Evolutionary conservation across 768 basidiomycete genomes (phyloP), one percentile per base, ranked within the genome.

Genomic region (Lactarius sp.): DNA sequence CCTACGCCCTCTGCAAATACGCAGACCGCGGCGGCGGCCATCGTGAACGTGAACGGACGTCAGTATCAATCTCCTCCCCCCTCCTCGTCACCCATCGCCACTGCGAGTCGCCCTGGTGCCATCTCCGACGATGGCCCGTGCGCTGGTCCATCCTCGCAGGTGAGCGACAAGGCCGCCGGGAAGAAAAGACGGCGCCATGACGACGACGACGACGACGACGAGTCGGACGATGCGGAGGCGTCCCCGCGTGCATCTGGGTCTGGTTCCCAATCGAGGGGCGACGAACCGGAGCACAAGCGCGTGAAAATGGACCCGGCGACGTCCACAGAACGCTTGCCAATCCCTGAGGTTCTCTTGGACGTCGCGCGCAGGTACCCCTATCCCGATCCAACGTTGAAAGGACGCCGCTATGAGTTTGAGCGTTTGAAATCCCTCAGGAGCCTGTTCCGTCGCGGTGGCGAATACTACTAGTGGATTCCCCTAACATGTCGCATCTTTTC

Each of bases 151-250:
- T 36, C 54, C 4, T 1, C 52, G 20, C 46, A 33, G n/a, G n/a
- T 47, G 20, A 63, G 52, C 31, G 37, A 53, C 13, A 63, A 39
- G 46, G 62, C 39, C 10, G 57, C 52, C 4, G 62, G 62, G 37
- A 64, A 64, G 57, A 64, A 59, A 39, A 57, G 62, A 8, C 59
- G 42, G 39, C 52, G 57, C n/a, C 52, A 59, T 5, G 62, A 54
- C 20, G 51, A 57, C 10, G 42, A 34, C 12, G 4, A 27, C 1
- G 16, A 13, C 10, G n/a, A 42, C 3, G 31, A 42, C 6, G 14
- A 3, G 2, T 22, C 22, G 22, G 27, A 27, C 5, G 10, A 31
- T 3, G 22, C 5, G 7, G 14, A 18, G 18, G 44, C n/a, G 13
- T 50, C 33, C 4, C 34, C 22, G 4, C 27, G 36, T 20, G 2